These are phyloP conservation scores for Rhododendron simsii DNA, from an alignment of 148 eudicot genomes.

Conservation along the genomic window DNA sequence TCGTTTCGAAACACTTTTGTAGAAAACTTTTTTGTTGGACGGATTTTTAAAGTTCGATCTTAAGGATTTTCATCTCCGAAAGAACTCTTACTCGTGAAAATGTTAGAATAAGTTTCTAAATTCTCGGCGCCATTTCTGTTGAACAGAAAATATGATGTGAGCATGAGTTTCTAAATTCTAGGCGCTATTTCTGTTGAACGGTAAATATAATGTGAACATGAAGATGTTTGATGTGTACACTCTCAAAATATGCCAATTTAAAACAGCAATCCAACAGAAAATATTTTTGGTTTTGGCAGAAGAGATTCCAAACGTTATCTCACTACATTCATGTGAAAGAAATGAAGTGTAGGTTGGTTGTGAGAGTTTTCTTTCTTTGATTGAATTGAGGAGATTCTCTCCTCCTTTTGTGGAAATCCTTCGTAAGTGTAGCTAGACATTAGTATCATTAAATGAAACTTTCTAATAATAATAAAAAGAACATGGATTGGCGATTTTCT, in stretches of 20 bases:
- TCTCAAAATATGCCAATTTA: neutral
- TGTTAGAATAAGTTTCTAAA: neutral
- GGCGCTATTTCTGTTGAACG: too few relatives aligned
- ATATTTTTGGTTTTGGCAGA: neutral
- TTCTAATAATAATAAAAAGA: neutral
- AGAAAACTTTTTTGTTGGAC: neutral
- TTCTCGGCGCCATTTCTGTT: too few relatives aligned
- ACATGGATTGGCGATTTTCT: neutral
- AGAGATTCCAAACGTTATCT: slow-evolving; percentile 2
- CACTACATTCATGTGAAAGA: neutral
- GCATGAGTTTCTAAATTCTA: too few relatives aligned
- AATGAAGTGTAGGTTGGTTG: neutral
- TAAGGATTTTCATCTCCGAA: neutral
- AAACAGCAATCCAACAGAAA: neutral
- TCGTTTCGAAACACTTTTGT: neutral
- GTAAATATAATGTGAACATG: neutral
- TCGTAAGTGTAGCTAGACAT: neutral
- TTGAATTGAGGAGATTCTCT: neutral
- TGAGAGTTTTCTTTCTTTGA: neutral
- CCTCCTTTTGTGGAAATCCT: neutral
- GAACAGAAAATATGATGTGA: neutral
- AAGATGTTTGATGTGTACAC: neutral
- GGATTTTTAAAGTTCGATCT: neutral
- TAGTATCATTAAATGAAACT: neutral
- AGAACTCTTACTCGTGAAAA: neutral